phyloP scores from a whole-genome alignment of 2,329 filamentous ascomycete species.

The Penicillium sp. region DNA sequence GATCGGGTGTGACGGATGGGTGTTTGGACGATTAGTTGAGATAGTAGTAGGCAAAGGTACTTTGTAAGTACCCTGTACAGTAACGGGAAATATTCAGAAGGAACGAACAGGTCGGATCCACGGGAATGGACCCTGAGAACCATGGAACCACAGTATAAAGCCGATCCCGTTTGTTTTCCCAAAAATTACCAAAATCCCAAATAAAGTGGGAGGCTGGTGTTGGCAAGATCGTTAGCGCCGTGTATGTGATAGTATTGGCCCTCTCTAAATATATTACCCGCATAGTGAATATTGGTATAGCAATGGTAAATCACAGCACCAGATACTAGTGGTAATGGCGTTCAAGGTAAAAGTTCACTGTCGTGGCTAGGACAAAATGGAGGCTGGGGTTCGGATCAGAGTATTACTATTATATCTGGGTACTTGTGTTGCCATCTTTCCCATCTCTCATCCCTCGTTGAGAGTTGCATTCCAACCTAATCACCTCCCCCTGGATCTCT shows the following conservation, averaged over 20 bases:
- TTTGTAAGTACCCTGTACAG: no score
- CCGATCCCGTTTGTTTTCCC: conserved; percentile 3
- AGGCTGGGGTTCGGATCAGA: not conserved
- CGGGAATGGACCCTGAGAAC: not conserved
- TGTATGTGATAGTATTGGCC: not conserved
- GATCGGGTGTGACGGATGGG: conserved; percentile 18
- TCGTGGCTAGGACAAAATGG: not conserved
- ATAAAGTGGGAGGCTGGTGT: conserved; percentile 14
- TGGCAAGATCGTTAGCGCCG: not conserved
- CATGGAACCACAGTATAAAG: conserved; percentile 7
- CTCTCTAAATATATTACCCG: not conserved
- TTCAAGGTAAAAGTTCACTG: not conserved
- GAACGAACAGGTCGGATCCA: not conserved
- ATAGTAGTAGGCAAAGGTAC: not conserved
- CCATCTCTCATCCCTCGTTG: conserved; percentile 16
- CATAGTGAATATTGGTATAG: not conserved
- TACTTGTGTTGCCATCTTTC: not conserved
- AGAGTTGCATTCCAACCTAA: conserved; percentile 1
- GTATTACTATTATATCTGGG: not conserved
- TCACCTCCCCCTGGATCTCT: conserved; percentile 1
- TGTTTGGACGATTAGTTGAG: not conserved
- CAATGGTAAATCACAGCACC: not conserved
- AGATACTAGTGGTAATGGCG: not conserved
- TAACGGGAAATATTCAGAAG: no score
- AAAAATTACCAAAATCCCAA: not conserved